A percentile compares a stretch with the other conserved stretches of the same genome.
Conservation (phyloP, 2,329 filamentous ascomycete species). For the Blumeria graminis region DNA sequence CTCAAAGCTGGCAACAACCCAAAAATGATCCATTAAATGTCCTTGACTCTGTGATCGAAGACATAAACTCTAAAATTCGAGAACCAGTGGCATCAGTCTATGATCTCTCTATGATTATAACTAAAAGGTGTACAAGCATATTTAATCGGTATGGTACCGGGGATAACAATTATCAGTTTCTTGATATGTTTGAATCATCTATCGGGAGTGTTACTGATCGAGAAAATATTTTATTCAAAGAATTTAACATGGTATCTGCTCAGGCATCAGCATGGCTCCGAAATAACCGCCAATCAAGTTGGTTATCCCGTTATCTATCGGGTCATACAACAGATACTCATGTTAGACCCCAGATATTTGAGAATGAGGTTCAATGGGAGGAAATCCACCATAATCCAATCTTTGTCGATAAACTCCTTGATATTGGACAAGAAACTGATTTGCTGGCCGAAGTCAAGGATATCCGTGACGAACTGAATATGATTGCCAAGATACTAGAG, state of each 20-base stretch:
- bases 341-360: neutral
- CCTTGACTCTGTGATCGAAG: conserved; percentile 15
- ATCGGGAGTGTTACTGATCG: too few species aligned
- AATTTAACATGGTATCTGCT: conserved; percentile 5
- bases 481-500: conserved; percentile 19
- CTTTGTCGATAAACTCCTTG: conserved; percentile 15
- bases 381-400: conserved; percentile 8
- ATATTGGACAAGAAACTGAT: conserved; percentile 21
- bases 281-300: conserved; percentile 6
- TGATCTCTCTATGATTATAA: conserved; percentile 21
- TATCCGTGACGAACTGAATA: conserved; percentile 23
- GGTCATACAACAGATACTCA: neutral
- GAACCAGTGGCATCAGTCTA: conserved; percentile 18
- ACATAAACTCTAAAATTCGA: conserved; percentile 11
- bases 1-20: conserved; percentile 16
- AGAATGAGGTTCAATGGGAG: conserved; percentile 7
- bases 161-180: conserved; percentile 6
- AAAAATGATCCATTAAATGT: conserved; percentile 21
- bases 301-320: conserved; percentile 4
- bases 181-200: too few species aligned
- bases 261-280: conserved; percentile 10
- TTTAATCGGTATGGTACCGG: conserved; percentile 17
- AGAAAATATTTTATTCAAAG: too few species aligned
- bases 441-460: conserved; percentile 22
- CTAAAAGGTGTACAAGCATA: conserved; percentile 18